phyloP scores from a whole-genome alignment of 805 yeast genomes.

The Nakazawaea anatomiae region DNA sequence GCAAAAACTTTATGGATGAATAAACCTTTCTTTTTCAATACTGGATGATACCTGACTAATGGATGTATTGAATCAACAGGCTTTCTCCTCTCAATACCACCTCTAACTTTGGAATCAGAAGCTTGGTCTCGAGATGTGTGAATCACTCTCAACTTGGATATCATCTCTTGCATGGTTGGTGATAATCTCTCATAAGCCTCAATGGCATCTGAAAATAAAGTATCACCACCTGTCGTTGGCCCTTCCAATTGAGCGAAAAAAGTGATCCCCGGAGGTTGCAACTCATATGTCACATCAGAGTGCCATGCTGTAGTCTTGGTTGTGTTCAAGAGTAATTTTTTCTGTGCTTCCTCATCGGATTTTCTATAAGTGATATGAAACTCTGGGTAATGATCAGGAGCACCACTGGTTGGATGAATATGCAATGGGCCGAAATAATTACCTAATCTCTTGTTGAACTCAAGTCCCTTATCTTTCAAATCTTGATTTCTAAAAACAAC shows the following conservation, averaged over 20 bases:
- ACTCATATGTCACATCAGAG: conserved; percentile 69
- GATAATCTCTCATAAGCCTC: conserved; percentile 72
- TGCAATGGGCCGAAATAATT: conserved; percentile 65
- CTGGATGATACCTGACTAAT: conserved; percentile 68
- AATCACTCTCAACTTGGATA: conserved; percentile 57
- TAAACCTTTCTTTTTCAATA: conserved; percentile 53
- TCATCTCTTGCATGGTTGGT: conserved; percentile 51
- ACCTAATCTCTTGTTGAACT: conserved; percentile 45
- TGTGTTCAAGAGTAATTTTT: conserved; percentile 27
- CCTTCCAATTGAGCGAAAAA: conserved; percentile 58
- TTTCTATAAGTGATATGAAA: conserved; percentile 57
- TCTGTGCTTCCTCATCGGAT: conserved; percentile 32
- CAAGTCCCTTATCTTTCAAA: conserved; percentile 48
- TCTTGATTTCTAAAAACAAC: conserved; percentile 64
- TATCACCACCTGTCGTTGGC: conserved; percentile 70
- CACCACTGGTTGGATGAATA: conserved; percentile 70
- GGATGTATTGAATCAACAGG: conserved; percentile 64
- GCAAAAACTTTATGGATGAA: conserved; percentile 58
- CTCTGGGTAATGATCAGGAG: conserved; percentile 53
- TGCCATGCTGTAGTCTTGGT: conserved; percentile 51
- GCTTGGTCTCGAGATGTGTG: conserved; percentile 75
- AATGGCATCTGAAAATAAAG: conserved; percentile 65
- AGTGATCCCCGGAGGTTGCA: conserved; percentile 68
- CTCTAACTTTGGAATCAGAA: conserved; percentile 40
- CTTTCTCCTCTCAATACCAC: conserved; percentile 63